Conservation (phyloP, 768 basidiomycete species). For the Leccinum obscurum region DNA sequence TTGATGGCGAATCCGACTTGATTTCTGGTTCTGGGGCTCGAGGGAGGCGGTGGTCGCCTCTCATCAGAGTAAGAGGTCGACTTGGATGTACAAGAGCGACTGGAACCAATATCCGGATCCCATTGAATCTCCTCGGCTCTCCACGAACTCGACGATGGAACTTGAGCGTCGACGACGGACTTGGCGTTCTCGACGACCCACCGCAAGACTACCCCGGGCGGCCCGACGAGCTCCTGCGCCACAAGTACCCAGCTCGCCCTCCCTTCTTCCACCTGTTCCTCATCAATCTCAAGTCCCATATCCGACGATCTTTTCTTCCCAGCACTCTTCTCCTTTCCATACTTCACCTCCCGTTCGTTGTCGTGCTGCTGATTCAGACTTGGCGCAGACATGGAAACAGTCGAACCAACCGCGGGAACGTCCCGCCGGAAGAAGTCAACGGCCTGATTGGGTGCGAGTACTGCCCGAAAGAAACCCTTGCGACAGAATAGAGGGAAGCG, state of each 20-base stretch:
- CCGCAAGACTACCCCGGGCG: slow-evolving; percentile 15
- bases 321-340: background rate
- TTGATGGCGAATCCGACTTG: slow-evolving; percentile 12
- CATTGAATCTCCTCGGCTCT: slow-evolving; percentile 11
- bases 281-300: slow-evolving; percentile 19
- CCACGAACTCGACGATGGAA: background rate
- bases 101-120: slow-evolving; percentile 13
- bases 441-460: slow-evolving; percentile 18
- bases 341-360: background rate
- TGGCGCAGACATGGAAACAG: background rate
- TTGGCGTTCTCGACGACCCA: slow-evolving; percentile 1
- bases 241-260: slow-evolving; percentile 4
- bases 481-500: slow-evolving; percentile 25
- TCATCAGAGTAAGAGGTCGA: background rate
- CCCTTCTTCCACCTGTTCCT: slow-evolving; percentile 25
- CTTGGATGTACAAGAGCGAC: background rate
- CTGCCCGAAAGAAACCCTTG: slow-evolving; percentile 26
- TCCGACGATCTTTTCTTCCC: background rate
- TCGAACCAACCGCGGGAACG: slow-evolving; percentile 1
- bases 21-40: background rate
- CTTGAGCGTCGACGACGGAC: background rate
- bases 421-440: slow-evolving; percentile 30
- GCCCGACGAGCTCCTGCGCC: slow-evolving; percentile 25
- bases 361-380: background rate
- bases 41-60: slow-evolving; percentile 3